A percentile compares a stretch with the other conserved stretches of the same genome.
Evolutionary conservation across 2,329 filamentous ascomycete species (phyloP).

Genomic region (Teratosphaeria pseudoeucalypti): DNA sequence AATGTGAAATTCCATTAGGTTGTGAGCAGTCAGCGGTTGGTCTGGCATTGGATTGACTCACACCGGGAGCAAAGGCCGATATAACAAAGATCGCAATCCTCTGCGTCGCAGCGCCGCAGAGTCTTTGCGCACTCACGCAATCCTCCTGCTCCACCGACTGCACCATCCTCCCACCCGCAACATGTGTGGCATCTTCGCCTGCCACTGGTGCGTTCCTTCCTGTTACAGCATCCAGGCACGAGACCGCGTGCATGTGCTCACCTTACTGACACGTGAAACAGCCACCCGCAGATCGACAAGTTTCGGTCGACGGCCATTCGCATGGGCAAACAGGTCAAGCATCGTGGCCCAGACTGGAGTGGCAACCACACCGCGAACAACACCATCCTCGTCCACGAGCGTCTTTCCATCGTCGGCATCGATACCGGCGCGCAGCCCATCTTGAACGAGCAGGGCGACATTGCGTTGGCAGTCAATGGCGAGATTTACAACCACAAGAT

Average conservation of each 20-base stretch:
- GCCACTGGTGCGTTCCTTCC: constrained; percentile 56
- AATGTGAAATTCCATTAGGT: background rate
- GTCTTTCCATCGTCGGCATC: constrained; percentile 93
- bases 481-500: constrained; percentile 99
- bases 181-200: constrained; percentile 97
- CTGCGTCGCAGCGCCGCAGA: background rate
- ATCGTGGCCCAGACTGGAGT: constrained; percentile 94
- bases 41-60: background rate
- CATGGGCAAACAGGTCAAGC: constrained; percentile 91
- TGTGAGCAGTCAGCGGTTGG: background rate
- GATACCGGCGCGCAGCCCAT: constrained; percentile 94
- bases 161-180: constrained; percentile 29
- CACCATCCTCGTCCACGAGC: constrained; percentile 96
- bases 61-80: background rate
- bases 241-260: background rate
- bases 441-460: constrained; percentile 77
- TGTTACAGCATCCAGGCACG: background rate
- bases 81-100: background rate
- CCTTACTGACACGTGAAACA: constrained; percentile 24
- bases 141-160: background rate
- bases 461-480: constrained; percentile 94
- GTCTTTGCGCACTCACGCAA: background rate
- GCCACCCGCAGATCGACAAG: constrained; percentile 85
- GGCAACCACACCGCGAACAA: constrained; percentile 82
- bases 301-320: constrained; percentile 93